Evolutionary conservation across 108 stramenopile species (phyloP).

Genomic region (Nannochloropsis oceanica): DNA sequence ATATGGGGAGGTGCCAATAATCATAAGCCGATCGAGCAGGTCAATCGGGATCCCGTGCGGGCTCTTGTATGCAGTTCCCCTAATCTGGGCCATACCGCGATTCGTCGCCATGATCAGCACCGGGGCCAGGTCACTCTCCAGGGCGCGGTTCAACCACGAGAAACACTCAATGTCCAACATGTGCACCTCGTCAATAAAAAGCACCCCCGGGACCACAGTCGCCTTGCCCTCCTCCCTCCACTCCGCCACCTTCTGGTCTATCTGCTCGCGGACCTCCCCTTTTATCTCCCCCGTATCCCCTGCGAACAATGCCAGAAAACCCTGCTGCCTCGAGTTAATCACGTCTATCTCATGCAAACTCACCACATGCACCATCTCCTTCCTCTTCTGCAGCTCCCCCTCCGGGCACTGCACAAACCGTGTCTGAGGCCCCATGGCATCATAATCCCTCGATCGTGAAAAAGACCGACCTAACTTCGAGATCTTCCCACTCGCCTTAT

Average conservation of each 20-base stretch:
- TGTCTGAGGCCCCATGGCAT: conserved; percentile 93
- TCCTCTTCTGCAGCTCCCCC: conserved; percentile 94
- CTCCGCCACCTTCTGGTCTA: conserved; percentile 89
- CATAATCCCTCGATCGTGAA: conserved; percentile 82
- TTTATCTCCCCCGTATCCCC: conserved; percentile 98
- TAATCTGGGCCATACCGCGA: conserved; percentile 71
- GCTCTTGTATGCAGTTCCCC: conserved; percentile 81
- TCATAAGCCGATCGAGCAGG: conserved; percentile 88
- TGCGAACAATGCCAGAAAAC: conserved; percentile 93
- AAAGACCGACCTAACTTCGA: conserved; percentile 87
- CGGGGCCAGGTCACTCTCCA: conserved; percentile 71
- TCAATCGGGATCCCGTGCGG: conserved; percentile 96
- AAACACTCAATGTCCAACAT: conserved; percentile 92
- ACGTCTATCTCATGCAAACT: conserved; percentile 98
- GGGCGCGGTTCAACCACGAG: conserved; percentile 74
- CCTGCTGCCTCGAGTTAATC: conserved; percentile 84
- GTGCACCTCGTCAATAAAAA: conserved; percentile 99
- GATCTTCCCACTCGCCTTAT: conserved; percentile 91
- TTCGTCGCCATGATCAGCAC: conserved; percentile 85
- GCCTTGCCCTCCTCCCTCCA: conserved; percentile 96
- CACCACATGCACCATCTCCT: conserved; percentile 86
- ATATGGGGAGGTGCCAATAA: conserved; percentile 81
- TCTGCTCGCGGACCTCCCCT: conserved; percentile 84
- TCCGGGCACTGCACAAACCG: conserved; percentile 96
- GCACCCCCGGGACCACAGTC: conserved; percentile 89